phyloP scores from a whole-genome alignment of 495 filamentous ascomycete genomes.

The Bacidia rubella region DNA sequence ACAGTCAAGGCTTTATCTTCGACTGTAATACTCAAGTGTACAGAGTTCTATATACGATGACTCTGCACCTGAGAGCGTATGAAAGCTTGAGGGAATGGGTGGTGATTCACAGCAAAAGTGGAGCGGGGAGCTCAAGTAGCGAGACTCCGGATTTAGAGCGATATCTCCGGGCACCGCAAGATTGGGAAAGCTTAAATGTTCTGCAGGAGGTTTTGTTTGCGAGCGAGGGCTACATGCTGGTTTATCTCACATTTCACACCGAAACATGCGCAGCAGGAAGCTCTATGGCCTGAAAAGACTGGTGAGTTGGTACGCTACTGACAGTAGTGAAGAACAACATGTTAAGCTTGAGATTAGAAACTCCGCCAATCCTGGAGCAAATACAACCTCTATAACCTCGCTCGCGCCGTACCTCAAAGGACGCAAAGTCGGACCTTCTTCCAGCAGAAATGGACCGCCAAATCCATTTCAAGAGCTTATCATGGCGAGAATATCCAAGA shows the following conservation, averaged over 20 bases:
- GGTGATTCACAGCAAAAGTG: neutral
- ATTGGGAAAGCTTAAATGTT: too few relatives aligned
- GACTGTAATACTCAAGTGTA: too few relatives aligned
- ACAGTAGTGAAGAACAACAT: too few relatives aligned
- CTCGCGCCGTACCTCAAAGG: constrained; percentile 30
- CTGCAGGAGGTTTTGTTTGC: too few relatives aligned
- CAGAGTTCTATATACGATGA: neutral
- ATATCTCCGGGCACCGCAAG: neutral
- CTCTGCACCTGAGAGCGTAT: neutral
- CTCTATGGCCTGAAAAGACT: constrained; percentile 50
- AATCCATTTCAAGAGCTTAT: constrained; percentile 68
- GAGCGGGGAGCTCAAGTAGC: neutral
- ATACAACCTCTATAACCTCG: constrained; percentile 87
- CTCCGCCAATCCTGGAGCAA: constrained; percentile 95
- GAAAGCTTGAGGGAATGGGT: neutral
- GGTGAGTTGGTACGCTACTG: too few relatives aligned
- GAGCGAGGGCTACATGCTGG: too few relatives aligned
- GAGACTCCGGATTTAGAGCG: neutral
- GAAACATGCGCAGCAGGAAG: constrained; percentile 26
- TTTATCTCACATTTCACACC: neutral
- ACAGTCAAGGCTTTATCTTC: too few relatives aligned
- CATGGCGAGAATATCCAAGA: constrained; percentile 91
- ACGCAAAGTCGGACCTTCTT: constrained; percentile 55
- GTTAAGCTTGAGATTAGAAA: constrained; percentile 43
- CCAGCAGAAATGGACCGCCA: constrained; percentile 95